phyloP scores from a whole-genome alignment of 2,329 filamentous ascomycete genomes.

The Fusarium sarcochroum region DNA sequence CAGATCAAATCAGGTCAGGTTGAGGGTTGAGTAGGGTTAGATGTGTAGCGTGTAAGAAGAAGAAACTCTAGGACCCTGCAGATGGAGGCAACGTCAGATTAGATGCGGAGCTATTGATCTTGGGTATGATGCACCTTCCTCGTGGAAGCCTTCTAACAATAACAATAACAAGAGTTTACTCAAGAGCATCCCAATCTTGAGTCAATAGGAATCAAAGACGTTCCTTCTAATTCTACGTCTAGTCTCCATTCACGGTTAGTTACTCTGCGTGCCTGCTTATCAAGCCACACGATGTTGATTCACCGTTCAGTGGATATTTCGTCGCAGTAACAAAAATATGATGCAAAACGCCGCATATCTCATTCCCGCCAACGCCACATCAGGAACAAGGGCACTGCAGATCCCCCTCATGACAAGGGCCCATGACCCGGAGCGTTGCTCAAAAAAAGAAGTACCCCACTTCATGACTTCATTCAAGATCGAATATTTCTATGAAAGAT shows the following conservation, averaged over 20 bases:
- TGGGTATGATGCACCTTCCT: slow-evolving; percentile 6
- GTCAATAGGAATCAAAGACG: background rate
- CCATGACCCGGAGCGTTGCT: slow-evolving; percentile 35
- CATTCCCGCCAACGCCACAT: slow-evolving; percentile 34
- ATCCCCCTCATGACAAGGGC: slow-evolving; percentile 42
- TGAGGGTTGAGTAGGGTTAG: slow-evolving; percentile 18
- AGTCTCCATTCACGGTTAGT: background rate
- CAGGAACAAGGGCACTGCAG: slow-evolving; percentile 33
- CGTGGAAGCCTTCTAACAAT: background rate
- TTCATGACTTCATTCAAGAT: slow-evolving; percentile 37
- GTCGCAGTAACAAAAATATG: slow-evolving; percentile 8
- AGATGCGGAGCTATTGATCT: slow-evolving; percentile 19
- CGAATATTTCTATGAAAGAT: slow-evolving; percentile 32
- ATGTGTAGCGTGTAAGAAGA: slow-evolving; percentile 15
- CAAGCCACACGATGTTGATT: slow-evolving; percentile 25
- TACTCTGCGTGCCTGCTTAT: slow-evolving; percentile 7
- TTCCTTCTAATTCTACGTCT: background rate
- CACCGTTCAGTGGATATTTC: slow-evolving; percentile 1
- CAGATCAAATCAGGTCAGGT: slow-evolving; percentile 10
- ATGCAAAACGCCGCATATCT: slow-evolving; percentile 20
- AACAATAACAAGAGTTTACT: slow-evolving; percentile 4
- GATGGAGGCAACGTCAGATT: slow-evolving; percentile 13
- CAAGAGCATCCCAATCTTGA: slow-evolving; percentile 2
- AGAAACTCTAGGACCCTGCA: slow-evolving; percentile 7
- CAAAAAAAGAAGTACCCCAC: slow-evolving; percentile 20